Percentiles rank a stretch among this genome's conserved stretches.
Conservation (phyloP, 805 yeast genomes). For the Hanseniaspora mollemarum region DNA sequence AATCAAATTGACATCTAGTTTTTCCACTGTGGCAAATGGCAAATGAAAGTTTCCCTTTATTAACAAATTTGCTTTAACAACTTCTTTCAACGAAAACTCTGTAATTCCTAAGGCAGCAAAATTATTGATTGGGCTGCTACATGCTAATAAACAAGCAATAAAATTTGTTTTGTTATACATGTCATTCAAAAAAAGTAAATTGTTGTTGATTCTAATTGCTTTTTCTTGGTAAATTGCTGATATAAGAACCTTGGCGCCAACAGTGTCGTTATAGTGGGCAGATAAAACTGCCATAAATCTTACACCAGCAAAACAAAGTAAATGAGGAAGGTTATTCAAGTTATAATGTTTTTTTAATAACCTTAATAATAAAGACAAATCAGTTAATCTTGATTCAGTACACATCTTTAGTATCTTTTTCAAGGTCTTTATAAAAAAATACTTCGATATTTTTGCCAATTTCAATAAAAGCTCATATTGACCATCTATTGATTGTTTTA, state of each 20-base stretch:
- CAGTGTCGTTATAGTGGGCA: neutral
- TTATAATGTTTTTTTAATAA: neutral
- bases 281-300: neutral
- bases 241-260: neutral
- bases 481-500: neutral
- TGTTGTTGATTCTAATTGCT: neutral
- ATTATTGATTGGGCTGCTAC: neutral
- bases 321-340: neutral
- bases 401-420: neutral
- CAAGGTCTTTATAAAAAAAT: neutral
- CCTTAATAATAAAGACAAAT: neutral
- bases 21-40: neutral
- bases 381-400: neutral
- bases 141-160: neutral
- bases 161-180: neutral
- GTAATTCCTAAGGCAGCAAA: neutral
- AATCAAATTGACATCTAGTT: neutral
- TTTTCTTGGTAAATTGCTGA: neutral
- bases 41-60: neutral
- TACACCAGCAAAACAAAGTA: neutral
- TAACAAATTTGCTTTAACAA: neutral
- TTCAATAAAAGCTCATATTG: conserved; percentile 6
- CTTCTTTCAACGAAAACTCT: neutral
- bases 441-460: neutral
- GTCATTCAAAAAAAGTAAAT: neutral